Evolutionary conservation across 352 stramenopile species (phyloP), one percentile per base, ranked within the genome.

Genomic region (Blastocystis sp.): DNA sequence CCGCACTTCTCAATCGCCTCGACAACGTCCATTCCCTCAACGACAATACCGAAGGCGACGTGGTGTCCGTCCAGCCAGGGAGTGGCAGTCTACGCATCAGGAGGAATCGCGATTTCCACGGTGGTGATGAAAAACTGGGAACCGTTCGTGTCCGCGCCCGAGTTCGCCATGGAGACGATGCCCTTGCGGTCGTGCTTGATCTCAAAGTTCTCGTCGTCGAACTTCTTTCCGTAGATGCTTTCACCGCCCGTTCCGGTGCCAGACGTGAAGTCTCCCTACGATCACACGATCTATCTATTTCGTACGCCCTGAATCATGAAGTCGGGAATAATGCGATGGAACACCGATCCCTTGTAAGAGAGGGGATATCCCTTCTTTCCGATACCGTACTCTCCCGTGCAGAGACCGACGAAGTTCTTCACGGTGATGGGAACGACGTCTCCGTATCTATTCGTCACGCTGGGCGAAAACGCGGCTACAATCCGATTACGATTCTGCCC

Each of bases 71-170:
- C 96, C 62, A 98, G 92, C 91, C 97, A 97, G 35, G 95, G 92
- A 79, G 96, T 98, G 62, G 96, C 92, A 80, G 96, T 95, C 67
- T 95, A 67, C n/a, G 55, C n/a, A 6, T 50, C 3, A 9, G 55
- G 2, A 24, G 29, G 24, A 51, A 37, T 3, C 33, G 9, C 3
- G 21, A 29, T 13, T 19, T 13, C 0, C 69, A 98, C 88, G 1
- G 96, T 98, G 21, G 96, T 99, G 85, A 99, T 96, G 91, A 98
- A 99, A 91, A 99, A 99, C 93, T 99, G 97, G 26, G 95, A 96
- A 33, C 94, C 94, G 92, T 98, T 98, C 1, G 96, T 98, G 33
- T 95, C 92, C 29, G 94, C 93, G 9, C 97, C 97, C 4, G 95
- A 94, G 90, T 99, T 99, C 0, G 97, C 97, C 96, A 98, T 99